A percentile compares a stretch with the other conserved stretches of the same genome.
Conservation (phyloP, 2,329 filamentous ascomycete species). For the Trichoderma gracile region DNA sequence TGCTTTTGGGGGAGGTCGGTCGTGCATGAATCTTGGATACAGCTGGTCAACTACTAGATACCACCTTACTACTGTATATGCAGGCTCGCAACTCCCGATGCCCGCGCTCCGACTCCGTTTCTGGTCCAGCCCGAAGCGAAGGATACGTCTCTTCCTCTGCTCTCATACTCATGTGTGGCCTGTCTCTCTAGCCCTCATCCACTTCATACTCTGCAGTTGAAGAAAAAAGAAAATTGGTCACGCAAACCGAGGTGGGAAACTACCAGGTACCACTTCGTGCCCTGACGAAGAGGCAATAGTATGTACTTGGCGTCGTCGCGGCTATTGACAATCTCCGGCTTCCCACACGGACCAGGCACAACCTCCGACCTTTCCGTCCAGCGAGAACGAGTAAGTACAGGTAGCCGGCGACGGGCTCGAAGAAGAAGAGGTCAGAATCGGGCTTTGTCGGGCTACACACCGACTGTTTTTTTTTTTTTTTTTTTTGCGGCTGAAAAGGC, state of each 20-base stretch:
- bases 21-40: background rate
- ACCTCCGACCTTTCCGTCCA: conserved; percentile 12
- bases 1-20: background rate
- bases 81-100: too few relatives aligned
- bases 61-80: too few relatives aligned
- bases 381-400: background rate
- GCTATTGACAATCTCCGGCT: background rate
- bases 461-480: conserved; percentile 23
- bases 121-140: background rate
- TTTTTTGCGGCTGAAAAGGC: conserved; percentile 21
- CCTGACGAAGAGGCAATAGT: background rate
- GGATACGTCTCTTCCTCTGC: background rate
- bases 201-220: too few relatives aligned
- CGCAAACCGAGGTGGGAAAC: too few relatives aligned
- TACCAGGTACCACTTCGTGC: background rate
- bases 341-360: background rate
- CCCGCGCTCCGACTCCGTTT: background rate
- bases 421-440: background rate
- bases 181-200: too few relatives aligned
- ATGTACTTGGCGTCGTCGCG: background rate
- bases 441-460: conserved; percentile 20
- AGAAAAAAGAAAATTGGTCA: too few relatives aligned
- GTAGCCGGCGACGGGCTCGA: conserved; percentile 5
- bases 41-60: too few relatives aligned
- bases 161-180: background rate